Evolutionary conservation across 1,284 basidiomycete species (phyloP).

Genomic region (Neonothopanus nambi): DNA sequence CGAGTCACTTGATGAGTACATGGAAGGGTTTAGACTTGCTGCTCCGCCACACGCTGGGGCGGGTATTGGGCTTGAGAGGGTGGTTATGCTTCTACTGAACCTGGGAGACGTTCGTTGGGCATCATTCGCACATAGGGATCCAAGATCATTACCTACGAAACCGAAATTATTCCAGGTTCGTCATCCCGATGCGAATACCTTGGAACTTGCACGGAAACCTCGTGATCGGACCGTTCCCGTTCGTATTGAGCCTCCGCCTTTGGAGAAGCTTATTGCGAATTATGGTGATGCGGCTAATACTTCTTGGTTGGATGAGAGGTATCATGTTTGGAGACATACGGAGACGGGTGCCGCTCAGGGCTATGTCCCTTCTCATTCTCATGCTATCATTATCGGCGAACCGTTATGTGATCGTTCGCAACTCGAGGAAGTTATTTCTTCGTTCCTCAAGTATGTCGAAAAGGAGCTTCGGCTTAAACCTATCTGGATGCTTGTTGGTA

Average conservation of each 20-base stretch:
- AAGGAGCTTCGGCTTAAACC: slow-evolving; percentile 26
- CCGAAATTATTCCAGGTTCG: slow-evolving; percentile 1
- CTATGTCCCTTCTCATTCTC: slow-evolving; percentile 25
- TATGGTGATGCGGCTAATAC: slow-evolving; percentile 50
- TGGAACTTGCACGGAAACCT: not conserved
- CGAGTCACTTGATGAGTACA: slow-evolving; percentile 77
- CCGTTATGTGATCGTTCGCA: slow-evolving; percentile 41
- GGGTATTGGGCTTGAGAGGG: slow-evolving; percentile 89
- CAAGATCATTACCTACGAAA: slow-evolving; percentile 42
- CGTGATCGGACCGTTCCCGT: too few relatives aligned
- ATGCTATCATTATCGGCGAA: slow-evolving; percentile 29
- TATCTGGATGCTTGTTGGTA: slow-evolving; percentile 51
- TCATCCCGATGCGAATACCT: slow-evolving; percentile 13
- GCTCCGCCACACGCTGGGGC: slow-evolving; percentile 91
- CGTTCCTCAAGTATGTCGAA: not conserved
- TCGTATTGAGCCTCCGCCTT: slow-evolving; percentile 5
- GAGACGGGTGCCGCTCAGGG: slow-evolving; percentile 42
- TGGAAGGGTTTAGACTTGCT: slow-evolving; percentile 93
- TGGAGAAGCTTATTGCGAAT: slow-evolving; percentile 39
- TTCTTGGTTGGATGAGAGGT: slow-evolving; percentile 44
- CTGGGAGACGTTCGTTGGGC: slow-evolving; percentile 94
- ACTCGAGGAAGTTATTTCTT: slow-evolving; percentile 14
- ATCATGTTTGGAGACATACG: slow-evolving; percentile 41
- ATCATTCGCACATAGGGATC: slow-evolving; percentile 93
- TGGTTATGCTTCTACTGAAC: slow-evolving; percentile 93